These are phyloP conservation scores for Aspergillaceae sp. DNA, from an alignment of 2,329 filamentous ascomycete genomes.

Conservation along the genomic window DNA sequence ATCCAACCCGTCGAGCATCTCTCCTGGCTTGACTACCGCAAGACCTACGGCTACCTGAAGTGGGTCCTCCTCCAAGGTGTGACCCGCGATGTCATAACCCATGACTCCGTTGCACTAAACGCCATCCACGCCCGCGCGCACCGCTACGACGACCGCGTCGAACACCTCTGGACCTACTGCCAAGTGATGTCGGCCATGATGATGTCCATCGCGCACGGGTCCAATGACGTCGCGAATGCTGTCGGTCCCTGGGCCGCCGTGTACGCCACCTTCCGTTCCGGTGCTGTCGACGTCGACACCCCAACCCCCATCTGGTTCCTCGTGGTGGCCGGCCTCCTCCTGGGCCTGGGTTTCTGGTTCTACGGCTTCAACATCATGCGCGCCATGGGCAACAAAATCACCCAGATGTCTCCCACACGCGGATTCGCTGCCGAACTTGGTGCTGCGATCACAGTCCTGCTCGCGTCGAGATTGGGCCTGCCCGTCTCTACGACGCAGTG, in stretches of 20 bases:
- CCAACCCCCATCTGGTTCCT: slow-evolving; percentile 35
- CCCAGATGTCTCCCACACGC: slow-evolving; percentile 28
- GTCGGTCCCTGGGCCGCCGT: slow-evolving; percentile 34
- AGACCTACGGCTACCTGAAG: slow-evolving; percentile 34
- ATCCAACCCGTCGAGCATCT: slow-evolving; percentile 13
- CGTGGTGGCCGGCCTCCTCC: slow-evolving; percentile 29
- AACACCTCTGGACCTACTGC: slow-evolving; percentile 42
- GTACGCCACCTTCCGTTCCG: slow-evolving; percentile 29
- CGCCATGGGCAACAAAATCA: slow-evolving; percentile 36
- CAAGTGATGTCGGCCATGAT: slow-evolving; percentile 36
- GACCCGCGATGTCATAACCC: slow-evolving; percentile 34
- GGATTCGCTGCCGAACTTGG: slow-evolving; percentile 32
- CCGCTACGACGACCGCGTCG: slow-evolving; percentile 40
- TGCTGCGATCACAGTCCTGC: slow-evolving; percentile 32
- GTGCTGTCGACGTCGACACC: slow-evolving; percentile 23
- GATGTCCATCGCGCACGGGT: slow-evolving; percentile 38
- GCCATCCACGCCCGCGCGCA: slow-evolving; percentile 35
- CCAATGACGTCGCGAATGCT: slow-evolving; percentile 39
- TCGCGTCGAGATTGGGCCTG: slow-evolving; percentile 27
- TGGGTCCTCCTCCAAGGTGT: slow-evolving; percentile 39
- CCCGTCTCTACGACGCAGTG: slow-evolving; percentile 34
- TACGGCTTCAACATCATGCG: slow-evolving; percentile 36
- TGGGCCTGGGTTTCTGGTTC: slow-evolving; percentile 37
- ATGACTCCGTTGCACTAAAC: slow-evolving; percentile 31
- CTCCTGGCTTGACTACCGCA: slow-evolving; percentile 12